Conservation (phyloP, 306 rosid genomes). For the Rubus idaeus region DNA sequence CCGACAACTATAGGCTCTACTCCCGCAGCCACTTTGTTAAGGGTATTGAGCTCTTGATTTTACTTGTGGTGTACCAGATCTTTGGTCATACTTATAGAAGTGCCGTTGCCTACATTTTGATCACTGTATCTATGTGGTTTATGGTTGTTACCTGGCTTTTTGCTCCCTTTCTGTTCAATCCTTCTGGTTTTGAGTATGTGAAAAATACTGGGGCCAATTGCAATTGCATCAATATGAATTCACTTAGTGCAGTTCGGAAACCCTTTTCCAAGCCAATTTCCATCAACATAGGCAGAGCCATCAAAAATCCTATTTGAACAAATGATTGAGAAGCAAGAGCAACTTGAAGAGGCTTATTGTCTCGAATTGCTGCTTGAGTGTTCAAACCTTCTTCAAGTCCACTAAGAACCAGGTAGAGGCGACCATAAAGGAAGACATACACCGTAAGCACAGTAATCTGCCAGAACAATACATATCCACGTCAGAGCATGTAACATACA, state of each 20-base stretch:
- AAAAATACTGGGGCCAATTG: slow-evolving; percentile 97
- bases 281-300: slow-evolving; percentile 98
- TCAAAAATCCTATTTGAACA: slow-evolving; percentile 93
- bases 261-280: slow-evolving; percentile 98
- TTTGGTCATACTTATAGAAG: slow-evolving; percentile 76
- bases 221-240: slow-evolving; percentile 89
- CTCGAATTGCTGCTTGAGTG: slow-evolving; percentile 70
- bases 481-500: slow-evolving; percentile 16
- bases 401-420: slow-evolving; percentile 93
- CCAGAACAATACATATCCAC: slow-evolving; percentile 27
- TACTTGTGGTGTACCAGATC: slow-evolving; percentile 85
- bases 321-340: slow-evolving; percentile 97
- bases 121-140: slow-evolving; percentile 92
- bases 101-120: slow-evolving; percentile 80
- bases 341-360: slow-evolving; percentile 96
- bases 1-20: slow-evolving; percentile 93
- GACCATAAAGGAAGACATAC: slow-evolving; percentile 91
- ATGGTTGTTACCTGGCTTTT: slow-evolving; percentile 99
- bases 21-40: slow-evolving; percentile 98
- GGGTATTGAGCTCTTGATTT: slow-evolving; percentile 90
- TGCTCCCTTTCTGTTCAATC: slow-evolving; percentile 96
- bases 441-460: slow-evolving; percentile 97
- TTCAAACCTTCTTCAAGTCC: slow-evolving; percentile 94
- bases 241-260: slow-evolving; percentile 94
- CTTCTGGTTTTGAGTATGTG: slow-evolving; percentile 95